Evolutionary conservation across 495 filamentous ascomycete species (phyloP).

Genomic region (Cercophora samala): DNA sequence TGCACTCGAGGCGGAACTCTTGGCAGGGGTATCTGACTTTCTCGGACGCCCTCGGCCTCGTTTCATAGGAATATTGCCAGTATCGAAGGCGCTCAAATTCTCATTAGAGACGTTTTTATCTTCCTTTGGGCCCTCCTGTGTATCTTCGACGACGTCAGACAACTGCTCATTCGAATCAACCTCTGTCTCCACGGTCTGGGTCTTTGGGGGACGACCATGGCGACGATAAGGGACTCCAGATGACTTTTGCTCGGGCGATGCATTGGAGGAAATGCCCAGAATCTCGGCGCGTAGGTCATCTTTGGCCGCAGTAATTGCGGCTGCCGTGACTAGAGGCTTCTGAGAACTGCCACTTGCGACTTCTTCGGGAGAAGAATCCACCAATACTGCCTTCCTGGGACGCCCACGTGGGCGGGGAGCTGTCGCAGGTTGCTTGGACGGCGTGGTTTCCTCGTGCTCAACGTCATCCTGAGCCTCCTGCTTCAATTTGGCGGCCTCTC

Average conservation of each 20-base stretch:
- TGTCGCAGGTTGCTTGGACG: background rate
- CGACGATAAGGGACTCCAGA: background rate
- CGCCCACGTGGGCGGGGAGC: background rate
- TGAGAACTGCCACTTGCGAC: background rate
- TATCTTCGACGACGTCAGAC: background rate
- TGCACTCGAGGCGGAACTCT: background rate
- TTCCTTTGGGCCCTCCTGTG: no score
- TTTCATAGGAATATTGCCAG: background rate
- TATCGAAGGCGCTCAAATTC: no score
- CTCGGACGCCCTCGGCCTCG: background rate
- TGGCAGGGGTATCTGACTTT: background rate
- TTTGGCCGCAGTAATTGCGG: background rate
- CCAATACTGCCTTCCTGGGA: background rate
- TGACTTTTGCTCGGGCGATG: background rate
- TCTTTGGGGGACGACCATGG: background rate
- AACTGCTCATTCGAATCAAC: background rate
- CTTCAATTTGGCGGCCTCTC: background rate
- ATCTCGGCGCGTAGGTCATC: background rate
- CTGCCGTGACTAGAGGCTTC: background rate
- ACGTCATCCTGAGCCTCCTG: background rate
- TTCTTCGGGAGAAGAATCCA: background rate
- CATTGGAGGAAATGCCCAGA: background rate
- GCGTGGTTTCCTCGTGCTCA: background rate
- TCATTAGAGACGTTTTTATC: no score
- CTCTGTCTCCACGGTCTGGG: background rate